These are phyloP conservation scores for Passiflora organensis DNA, from an alignment of 345 rosid genomes.

Conservation along the genomic window DNA sequence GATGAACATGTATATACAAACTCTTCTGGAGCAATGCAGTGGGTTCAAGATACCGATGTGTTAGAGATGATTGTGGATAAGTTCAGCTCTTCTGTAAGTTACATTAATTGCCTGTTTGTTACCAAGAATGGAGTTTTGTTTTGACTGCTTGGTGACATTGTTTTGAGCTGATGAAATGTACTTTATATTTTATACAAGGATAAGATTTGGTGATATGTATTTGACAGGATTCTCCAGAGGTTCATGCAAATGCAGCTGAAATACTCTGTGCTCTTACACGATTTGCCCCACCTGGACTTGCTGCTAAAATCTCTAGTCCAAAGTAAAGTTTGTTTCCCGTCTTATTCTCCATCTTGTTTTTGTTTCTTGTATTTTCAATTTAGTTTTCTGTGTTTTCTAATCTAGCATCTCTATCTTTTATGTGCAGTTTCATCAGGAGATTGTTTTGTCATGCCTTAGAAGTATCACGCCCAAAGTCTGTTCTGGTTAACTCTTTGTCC, in stretches of 20 bases:
- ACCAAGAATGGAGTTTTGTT: too few relatives aligned
- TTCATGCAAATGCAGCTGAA: constrained; percentile 94
- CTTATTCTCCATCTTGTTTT: background rate
- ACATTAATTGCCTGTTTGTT: too few relatives aligned
- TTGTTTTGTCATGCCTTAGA: constrained; percentile 76
- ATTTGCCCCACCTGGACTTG: constrained; percentile 76
- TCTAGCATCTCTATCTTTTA: constrained; percentile 7
- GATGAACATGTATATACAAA: constrained; percentile 85
- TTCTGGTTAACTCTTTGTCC: constrained; percentile 76
- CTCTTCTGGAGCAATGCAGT: constrained; percentile 64
- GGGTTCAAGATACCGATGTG: constrained; percentile 84
- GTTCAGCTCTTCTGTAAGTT: constrained; percentile 87
- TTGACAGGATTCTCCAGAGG: constrained; percentile 79
- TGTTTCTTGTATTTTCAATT: background rate
- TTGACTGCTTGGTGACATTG: too few relatives aligned
- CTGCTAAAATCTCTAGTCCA: constrained; percentile 72
- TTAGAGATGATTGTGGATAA: constrained; percentile 87
- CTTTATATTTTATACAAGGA: too few relatives aligned
- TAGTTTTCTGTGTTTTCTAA: constrained; percentile 7
- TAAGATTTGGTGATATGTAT: background rate
- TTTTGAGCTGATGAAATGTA: too few relatives aligned
- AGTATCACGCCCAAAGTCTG: constrained; percentile 82
- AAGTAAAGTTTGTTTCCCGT: constrained; percentile 30
- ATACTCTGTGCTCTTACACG: constrained; percentile 76
- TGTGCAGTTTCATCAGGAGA: constrained; percentile 73